phyloP scores from a whole-genome alignment of 345 rosid species.

The Citrus trifoliata region DNA sequence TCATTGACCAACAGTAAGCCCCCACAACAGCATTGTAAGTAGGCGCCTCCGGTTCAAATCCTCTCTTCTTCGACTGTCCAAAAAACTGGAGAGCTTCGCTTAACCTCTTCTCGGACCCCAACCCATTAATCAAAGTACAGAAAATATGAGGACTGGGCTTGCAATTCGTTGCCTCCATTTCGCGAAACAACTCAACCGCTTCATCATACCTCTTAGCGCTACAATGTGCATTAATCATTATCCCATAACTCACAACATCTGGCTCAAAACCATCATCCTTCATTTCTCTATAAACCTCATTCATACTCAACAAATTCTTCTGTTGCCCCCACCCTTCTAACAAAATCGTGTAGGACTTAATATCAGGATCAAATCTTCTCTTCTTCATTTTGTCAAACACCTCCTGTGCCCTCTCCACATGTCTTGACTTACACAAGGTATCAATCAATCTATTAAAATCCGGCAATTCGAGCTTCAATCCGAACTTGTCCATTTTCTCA shows the following conservation, averaged over 20 bases:
- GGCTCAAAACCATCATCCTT: constrained; percentile 74
- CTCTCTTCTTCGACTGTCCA: constrained; percentile 49
- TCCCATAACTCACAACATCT: constrained; percentile 75
- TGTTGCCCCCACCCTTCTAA: constrained; percentile 87
- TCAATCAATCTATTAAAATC: constrained; percentile 75
- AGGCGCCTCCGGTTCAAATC: constrained; percentile 61
- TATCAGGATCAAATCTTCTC: constrained; percentile 58
- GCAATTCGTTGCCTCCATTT: constrained; percentile 61
- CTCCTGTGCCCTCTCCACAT: constrained; percentile 66
- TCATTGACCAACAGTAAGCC: constrained; percentile 67
- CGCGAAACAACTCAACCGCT: constrained; percentile 48
- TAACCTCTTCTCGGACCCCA: constrained; percentile 64
- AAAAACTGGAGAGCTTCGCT: constrained; percentile 61
- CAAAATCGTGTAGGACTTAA: constrained; percentile 70
- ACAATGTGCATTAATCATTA: constrained; percentile 69
- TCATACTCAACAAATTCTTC: constrained; percentile 49
- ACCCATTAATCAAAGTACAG: constrained; percentile 76
- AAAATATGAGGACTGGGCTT: constrained; percentile 69
- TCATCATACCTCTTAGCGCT: constrained; percentile 53
- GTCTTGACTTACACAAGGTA: constrained; percentile 61
- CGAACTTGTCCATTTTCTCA: constrained; percentile 69
- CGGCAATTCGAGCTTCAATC: constrained; percentile 48
- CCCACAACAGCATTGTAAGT: constrained; percentile 82
- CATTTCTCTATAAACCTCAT: constrained; percentile 71
- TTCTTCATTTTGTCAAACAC: constrained; percentile 82